A percentile compares a stretch with the other conserved stretches of the same genome.
These are phyloP conservation scores for Pleurotus cornucopiae DNA, from an alignment of 768 basidiomycete species.

Conservation along the genomic window DNA sequence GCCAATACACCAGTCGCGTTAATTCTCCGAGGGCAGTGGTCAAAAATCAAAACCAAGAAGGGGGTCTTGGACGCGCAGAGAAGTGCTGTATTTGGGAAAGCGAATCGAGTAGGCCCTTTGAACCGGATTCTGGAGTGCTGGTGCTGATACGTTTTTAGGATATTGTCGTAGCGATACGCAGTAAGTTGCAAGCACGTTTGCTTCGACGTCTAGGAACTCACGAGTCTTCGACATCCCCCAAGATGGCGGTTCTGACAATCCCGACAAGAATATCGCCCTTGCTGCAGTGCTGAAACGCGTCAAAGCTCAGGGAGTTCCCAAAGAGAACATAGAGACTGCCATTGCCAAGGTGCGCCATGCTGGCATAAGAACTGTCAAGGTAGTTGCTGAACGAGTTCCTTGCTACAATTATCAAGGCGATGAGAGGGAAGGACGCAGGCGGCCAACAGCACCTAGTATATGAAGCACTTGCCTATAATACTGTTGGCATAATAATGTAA, in stretches of 20 bases:
- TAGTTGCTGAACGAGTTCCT: background rate
- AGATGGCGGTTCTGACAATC: conserved; percentile 58
- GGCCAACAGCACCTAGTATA: conserved; percentile 51
- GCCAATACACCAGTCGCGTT: background rate
- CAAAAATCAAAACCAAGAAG: conserved; percentile 72
- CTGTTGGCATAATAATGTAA: conserved; percentile 35
- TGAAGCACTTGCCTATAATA: conserved; percentile 55
- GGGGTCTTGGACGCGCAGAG: conserved; percentile 60
- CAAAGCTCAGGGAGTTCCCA: conserved; percentile 58
- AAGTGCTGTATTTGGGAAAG: conserved; percentile 52
- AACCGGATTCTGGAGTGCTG: background rate
- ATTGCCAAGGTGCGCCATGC: conserved; percentile 42
- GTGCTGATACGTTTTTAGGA: conserved; percentile 36
- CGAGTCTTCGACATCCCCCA: conserved; percentile 1
- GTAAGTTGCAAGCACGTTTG: conserved; percentile 28
- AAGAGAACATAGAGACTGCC: conserved; percentile 63
- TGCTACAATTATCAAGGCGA: conserved; percentile 29
- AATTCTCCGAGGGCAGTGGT: conserved; percentile 45
- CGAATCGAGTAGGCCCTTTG: conserved; percentile 42
- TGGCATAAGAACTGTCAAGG: background rate
- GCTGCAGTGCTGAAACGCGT: conserved; percentile 52
- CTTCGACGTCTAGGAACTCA: conserved; percentile 3
- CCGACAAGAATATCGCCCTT: conserved; percentile 48
- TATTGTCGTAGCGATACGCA: conserved; percentile 53
- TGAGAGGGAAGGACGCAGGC: conserved; percentile 39